A percentile compares a stretch with the other conserved stretches of the same genome.
Conservation (phyloP, 1,139 yeast species). For the Debaryomycetaceae sp. region DNA sequence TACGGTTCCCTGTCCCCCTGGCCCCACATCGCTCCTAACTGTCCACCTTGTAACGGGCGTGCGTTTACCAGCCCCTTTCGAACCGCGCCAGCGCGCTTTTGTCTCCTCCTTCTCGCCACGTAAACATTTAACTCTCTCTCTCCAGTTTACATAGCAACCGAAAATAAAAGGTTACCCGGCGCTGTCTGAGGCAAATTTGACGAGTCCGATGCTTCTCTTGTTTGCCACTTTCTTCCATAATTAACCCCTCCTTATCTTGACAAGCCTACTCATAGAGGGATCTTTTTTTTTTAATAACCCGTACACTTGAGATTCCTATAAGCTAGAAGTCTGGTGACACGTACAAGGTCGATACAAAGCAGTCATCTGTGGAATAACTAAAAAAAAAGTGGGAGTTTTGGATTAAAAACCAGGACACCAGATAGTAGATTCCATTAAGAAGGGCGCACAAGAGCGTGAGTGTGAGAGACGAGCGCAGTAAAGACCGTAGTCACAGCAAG, state of each 20-base stretch:
- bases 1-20: too few relatives aligned
- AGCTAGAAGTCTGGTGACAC: not conserved
- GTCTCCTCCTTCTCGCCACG: not conserved
- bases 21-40: too few relatives aligned
- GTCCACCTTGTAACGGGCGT: too few relatives aligned
- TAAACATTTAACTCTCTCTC: not conserved
- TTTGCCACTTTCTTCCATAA: conserved; percentile 5
- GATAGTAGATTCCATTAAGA: not conserved
- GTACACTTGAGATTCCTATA: not conserved
- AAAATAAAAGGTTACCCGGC: conserved; percentile 1
- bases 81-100: not conserved
- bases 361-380: not conserved
- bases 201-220: not conserved
- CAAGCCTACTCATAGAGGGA: not conserved
- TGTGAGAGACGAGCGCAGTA: not conserved
- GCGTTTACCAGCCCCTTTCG: too few relatives aligned
- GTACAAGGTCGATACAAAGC: not conserved
- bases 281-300: not conserved
- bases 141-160: conserved; percentile 1
- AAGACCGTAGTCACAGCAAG: not conserved
- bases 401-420: not conserved
- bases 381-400: not conserved
- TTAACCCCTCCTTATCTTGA: conserved; percentile 5
- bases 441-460: not conserved
- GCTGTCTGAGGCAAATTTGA: not conserved